Evolutionary conservation across 768 basidiomycete genomes (phyloP).

Genomic region (Rhizopogon sp.): DNA sequence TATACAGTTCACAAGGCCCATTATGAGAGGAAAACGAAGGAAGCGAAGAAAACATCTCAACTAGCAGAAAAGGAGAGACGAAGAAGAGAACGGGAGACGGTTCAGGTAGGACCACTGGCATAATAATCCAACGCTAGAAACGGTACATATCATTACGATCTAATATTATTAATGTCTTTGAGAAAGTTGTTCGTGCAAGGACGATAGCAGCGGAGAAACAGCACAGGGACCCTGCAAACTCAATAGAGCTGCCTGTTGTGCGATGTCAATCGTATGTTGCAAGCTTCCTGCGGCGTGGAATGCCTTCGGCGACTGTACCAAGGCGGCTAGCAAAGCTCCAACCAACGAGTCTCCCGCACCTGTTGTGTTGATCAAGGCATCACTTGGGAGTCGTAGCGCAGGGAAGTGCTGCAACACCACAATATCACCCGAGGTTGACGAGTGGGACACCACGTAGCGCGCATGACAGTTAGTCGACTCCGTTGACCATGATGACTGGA

Average conservation of each 20-base stretch:
- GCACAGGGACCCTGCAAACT: slow-evolving; percentile 54
- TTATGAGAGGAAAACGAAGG: slow-evolving; percentile 48
- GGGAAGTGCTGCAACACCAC: slow-evolving; percentile 75
- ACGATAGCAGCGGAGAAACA: slow-evolving; percentile 60
- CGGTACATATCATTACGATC: neutral
- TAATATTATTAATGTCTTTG: neutral
- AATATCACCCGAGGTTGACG: slow-evolving; percentile 37
- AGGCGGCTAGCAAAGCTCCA: slow-evolving; percentile 69
- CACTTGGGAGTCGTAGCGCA: slow-evolving; percentile 36
- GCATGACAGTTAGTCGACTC: slow-evolving; percentile 40
- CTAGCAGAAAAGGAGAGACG: slow-evolving; percentile 41
- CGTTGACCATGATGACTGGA: slow-evolving; percentile 44
- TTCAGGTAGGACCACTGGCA: slow-evolving; percentile 55
- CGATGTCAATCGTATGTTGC: slow-evolving; percentile 40
- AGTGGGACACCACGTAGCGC: slow-evolving; percentile 50
- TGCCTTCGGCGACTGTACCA: slow-evolving; percentile 39
- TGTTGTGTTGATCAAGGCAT: slow-evolving; percentile 63
- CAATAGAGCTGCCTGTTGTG: slow-evolving; percentile 62
- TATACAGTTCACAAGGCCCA: slow-evolving; percentile 37
- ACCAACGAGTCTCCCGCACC: slow-evolving; percentile 93
- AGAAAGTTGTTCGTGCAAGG: slow-evolving; percentile 6
- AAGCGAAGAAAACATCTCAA: slow-evolving; percentile 29
- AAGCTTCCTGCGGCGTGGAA: slow-evolving; percentile 45
- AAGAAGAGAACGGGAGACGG: slow-evolving; percentile 48
- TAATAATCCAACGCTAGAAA: slow-evolving; percentile 3